Percentiles rank a stretch among this genome's conserved stretches.
Conservation (phyloP, 306 rosid genomes). For the Dicorynia guianensis region DNA sequence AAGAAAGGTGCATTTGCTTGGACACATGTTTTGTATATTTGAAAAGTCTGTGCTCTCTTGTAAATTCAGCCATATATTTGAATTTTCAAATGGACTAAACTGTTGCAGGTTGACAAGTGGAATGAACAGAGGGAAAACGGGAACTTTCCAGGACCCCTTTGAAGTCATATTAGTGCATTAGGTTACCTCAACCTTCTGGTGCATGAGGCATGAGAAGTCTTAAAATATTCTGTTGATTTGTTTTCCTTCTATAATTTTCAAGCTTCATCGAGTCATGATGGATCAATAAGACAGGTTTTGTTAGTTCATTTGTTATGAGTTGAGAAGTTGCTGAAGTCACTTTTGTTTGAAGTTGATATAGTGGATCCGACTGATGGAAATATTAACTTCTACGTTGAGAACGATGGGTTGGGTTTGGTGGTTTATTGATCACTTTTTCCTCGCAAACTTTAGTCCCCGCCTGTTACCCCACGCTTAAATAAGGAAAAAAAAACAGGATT, state of each 20-base stretch:
- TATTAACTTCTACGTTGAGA: not conserved
- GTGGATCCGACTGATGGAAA: conserved; percentile 1
- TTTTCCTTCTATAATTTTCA: conserved; percentile 27
- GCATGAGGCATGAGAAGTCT: conserved; percentile 19
- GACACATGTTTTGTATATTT: not conserved
- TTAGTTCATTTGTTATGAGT: conserved; percentile 15
- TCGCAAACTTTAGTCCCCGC: not conserved
- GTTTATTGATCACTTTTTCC: not conserved
- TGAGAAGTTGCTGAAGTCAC: not conserved
- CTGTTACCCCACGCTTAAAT: no score
- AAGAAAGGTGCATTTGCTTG: not conserved
- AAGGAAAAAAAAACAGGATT: no score
- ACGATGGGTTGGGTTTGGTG: not conserved
- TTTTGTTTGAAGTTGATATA: not conserved
- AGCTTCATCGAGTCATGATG: conserved; percentile 29
- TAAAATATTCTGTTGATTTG: conserved; percentile 10
- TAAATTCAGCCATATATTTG: not conserved
- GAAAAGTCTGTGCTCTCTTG: not conserved
- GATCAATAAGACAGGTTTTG: conserved; percentile 39
- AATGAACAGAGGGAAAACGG: conserved; percentile 72
- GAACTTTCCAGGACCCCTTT: conserved; percentile 69
- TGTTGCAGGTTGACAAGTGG: conserved; percentile 69
- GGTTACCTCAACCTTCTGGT: conserved; percentile 12
- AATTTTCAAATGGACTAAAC: not conserved
- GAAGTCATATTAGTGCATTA: conserved; percentile 15